A percentile compares a stretch with the other conserved stretches of the same genome.
These are phyloP conservation scores for Claviceps digitariae DNA, from an alignment of 2,329 filamentous ascomycete species.

Conservation along the genomic window DNA sequence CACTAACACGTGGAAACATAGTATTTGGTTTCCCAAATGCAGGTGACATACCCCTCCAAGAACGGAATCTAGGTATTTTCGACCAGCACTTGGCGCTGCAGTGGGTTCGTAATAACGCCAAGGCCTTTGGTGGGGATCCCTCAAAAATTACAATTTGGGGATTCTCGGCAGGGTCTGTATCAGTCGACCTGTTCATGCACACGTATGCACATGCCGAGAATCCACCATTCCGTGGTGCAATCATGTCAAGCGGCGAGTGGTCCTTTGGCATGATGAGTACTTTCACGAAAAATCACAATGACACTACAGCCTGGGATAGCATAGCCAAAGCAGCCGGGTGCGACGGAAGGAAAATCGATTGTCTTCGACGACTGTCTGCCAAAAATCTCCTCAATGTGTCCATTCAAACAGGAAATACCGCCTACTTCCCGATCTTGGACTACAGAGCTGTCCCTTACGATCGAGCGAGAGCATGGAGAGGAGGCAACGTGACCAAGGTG, in stretches of 20 bases:
- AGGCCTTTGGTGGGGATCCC: conserved; percentile 15
- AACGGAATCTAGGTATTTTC: conserved; percentile 18
- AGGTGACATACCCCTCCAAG: conserved; percentile 21
- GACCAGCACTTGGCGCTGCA: conserved; percentile 16
- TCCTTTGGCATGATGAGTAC: conserved; percentile 9
- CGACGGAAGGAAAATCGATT: conserved; percentile 6
- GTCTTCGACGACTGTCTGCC: conserved; percentile 10
- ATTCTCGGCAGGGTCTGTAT: conserved; percentile 18
- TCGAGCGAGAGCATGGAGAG: conserved; percentile 11
- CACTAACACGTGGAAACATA: background rate
- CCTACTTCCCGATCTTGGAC: conserved; percentile 11
- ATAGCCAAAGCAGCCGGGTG: conserved; percentile 10
- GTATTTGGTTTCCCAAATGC: conserved; percentile 31
- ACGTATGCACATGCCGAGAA: conserved; percentile 7
- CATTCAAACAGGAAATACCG: background rate
- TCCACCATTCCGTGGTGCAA: conserved; percentile 13
- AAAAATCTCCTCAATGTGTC: conserved; percentile 9
- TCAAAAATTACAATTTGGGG: conserved; percentile 16
- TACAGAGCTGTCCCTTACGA: conserved; percentile 8
- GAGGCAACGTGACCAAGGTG: conserved; percentile 8
- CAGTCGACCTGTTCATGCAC: conserved; percentile 15
- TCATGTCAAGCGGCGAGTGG: conserved; percentile 17
- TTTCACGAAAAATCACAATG: background rate
- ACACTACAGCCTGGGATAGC: conserved; percentile 8
- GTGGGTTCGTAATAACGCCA: conserved; percentile 15